Conservation (phyloP, 495 filamentous ascomycete genomes). For the Trichoderma asperelloides region DNA sequence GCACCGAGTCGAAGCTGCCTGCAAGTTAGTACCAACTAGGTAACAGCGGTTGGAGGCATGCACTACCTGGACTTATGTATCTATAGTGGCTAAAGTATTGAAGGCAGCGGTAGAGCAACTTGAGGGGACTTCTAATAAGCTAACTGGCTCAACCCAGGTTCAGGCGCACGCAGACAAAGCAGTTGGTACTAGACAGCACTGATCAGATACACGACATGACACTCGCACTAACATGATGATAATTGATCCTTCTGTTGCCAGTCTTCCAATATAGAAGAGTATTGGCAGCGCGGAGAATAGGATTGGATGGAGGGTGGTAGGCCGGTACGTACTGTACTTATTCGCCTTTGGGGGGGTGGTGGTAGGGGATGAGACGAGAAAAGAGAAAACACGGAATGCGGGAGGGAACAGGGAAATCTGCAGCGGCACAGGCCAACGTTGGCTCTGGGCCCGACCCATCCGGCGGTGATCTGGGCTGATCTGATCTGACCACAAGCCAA, state of each 20-base stretch:
- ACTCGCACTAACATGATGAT: background rate
- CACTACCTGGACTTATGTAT: too few species aligned
- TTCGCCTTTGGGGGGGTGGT: background rate
- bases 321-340: background rate
- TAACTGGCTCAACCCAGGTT: too few species aligned
- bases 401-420: background rate
- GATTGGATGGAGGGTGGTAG: background rate
- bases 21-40: too few species aligned
- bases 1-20: too few species aligned
- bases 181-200: background rate
- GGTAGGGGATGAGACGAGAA: background rate
- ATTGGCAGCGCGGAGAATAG: background rate
- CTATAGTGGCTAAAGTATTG: too few species aligned
- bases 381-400: constrained; percentile 3
- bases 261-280: background rate
- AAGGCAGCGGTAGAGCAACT: background rate
- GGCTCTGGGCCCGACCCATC: background rate
- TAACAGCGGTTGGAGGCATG: too few species aligned
- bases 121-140: background rate
- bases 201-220: background rate
- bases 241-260: background rate
- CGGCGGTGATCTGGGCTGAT: background rate
- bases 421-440: background rate
- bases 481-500: background rate
- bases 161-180: too few species aligned